Evolutionary conservation across 768 basidiomycete species (phyloP).

Genomic region (Kockovaella imperatae): DNA sequence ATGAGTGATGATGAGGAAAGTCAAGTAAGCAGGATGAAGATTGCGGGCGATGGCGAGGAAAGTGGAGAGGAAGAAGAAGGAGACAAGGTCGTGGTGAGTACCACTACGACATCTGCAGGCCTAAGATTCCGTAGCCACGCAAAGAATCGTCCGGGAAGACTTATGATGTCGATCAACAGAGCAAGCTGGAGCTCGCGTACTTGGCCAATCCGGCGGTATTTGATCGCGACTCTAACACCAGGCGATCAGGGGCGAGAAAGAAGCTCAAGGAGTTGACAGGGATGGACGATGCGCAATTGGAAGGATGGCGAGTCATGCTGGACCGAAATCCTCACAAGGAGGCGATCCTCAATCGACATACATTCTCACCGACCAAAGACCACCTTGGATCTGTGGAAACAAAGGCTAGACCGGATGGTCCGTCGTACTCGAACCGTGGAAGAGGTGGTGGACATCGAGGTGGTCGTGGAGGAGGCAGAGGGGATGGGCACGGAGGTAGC

Average conservation of each 20-base stretch:
- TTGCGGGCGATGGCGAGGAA: slow-evolving; percentile 1
- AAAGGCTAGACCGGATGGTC: slow-evolving; percentile 11
- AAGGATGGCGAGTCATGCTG: slow-evolving; percentile 85
- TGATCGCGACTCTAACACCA: slow-evolving; percentile 63
- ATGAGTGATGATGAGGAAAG: not conserved
- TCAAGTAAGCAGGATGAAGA: slow-evolving; percentile 35
- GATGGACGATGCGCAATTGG: slow-evolving; percentile 69
- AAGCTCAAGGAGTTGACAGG: slow-evolving; percentile 66
- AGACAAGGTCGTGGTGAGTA: slow-evolving; percentile 20
- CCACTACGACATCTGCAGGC: not conserved
- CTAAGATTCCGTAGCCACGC: not conserved
- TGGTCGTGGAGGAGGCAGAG: slow-evolving; percentile 44
- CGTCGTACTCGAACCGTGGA: not conserved
- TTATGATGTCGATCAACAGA: slow-evolving; percentile 47
- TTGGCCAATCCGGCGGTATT: slow-evolving; percentile 67
- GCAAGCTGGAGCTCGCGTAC: slow-evolving; percentile 68
- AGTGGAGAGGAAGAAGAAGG: slow-evolving; percentile 17
- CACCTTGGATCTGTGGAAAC: slow-evolving; percentile 4
- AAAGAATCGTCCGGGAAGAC: not conserved
- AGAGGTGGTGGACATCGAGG: slow-evolving; percentile 44
- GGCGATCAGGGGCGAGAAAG: slow-evolving; percentile 59
- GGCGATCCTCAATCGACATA: slow-evolving; percentile 28
- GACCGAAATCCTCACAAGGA: slow-evolving; percentile 57
- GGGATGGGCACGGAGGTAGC: slow-evolving; percentile 39
- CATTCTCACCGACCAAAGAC: slow-evolving; percentile 8